Conservation (phyloP, 805 yeast genomes). For the Starmerella bacillaris region DNA sequence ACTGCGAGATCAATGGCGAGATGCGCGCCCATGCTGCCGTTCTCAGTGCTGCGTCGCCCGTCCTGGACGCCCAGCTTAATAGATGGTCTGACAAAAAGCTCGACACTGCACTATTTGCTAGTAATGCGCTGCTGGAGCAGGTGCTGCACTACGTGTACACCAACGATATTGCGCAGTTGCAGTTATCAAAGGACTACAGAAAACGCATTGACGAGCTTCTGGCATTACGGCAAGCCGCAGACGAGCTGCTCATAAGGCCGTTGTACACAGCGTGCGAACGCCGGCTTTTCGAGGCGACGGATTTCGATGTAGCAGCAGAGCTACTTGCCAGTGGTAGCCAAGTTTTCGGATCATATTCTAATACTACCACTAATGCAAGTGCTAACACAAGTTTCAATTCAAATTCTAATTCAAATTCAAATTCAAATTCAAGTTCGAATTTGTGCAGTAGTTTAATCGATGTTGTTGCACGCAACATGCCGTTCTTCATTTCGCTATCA, state of each 20-base stretch:
- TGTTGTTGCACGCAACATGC: conserved; percentile 2
- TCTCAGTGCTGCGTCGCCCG: conserved; percentile 8
- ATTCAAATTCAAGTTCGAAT: background rate
- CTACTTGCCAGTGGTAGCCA: background rate
- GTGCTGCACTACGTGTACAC: conserved; percentile 12
- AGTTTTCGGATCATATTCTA: too few species aligned
- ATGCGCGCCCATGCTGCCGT: conserved; percentile 5
- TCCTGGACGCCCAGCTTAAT: conserved; percentile 7
- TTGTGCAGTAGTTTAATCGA: conserved; percentile 2
- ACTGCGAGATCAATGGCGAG: conserved; percentile 4
- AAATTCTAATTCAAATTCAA: too few species aligned
- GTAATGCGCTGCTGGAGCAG: conserved; percentile 1
- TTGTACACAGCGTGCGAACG: conserved; percentile 11
- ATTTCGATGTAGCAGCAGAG: conserved; percentile 5
- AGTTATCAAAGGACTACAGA: background rate
- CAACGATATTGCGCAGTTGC: background rate
- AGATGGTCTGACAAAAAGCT: conserved; percentile 8
- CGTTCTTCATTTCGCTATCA: conserved; percentile 2
- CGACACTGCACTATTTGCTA: background rate
- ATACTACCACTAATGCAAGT: too few species aligned
- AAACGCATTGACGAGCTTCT: conserved; percentile 6
- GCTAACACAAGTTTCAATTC: too few species aligned
- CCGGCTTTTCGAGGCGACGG: conserved; percentile 10
- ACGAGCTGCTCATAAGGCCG: conserved; percentile 12
- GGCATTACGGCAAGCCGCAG: conserved; percentile 14